Conservation (phyloP, 345 rosid genomes). For the Eucalyptus microcorys region DNA sequence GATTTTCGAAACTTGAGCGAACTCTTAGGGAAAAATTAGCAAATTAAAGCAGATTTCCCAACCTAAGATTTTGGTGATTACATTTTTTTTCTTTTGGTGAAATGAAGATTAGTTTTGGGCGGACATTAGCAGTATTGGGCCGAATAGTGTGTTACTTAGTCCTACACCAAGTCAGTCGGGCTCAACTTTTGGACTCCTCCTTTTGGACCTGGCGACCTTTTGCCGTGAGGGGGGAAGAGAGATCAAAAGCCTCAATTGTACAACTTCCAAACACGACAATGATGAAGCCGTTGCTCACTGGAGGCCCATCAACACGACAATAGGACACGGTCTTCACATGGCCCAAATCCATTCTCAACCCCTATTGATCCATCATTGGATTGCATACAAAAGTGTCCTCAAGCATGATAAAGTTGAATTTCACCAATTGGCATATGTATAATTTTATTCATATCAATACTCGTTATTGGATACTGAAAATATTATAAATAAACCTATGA, state of each 20-base stretch:
- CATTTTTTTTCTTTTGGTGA: too few relatives aligned
- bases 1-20: accelerated
- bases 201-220: too few relatives aligned
- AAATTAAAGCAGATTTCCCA: too few relatives aligned
- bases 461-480: neutral
- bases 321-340: accelerated
- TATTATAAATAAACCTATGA: too few relatives aligned
- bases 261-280: neutral
- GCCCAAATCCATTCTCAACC: neutral
- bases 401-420: neutral
- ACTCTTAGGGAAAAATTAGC: too few relatives aligned
- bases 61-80: too few relatives aligned
- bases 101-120: too few relatives aligned
- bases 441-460: neutral
- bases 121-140: too few relatives aligned
- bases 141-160: too few relatives aligned
- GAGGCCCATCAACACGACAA: neutral
- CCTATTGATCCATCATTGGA: neutral
- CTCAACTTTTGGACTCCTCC: too few relatives aligned
- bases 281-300: neutral
- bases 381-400: neutral
- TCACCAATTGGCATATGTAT: neutral
- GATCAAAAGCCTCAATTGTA: neutral
- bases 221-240: neutral
- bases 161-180: too few relatives aligned